A percentile compares a stretch with the other conserved stretches of the same genome.
Evolutionary conservation across 1,284 basidiomycete genomes (phyloP).

Genomic region (Tilletia indica): DNA sequence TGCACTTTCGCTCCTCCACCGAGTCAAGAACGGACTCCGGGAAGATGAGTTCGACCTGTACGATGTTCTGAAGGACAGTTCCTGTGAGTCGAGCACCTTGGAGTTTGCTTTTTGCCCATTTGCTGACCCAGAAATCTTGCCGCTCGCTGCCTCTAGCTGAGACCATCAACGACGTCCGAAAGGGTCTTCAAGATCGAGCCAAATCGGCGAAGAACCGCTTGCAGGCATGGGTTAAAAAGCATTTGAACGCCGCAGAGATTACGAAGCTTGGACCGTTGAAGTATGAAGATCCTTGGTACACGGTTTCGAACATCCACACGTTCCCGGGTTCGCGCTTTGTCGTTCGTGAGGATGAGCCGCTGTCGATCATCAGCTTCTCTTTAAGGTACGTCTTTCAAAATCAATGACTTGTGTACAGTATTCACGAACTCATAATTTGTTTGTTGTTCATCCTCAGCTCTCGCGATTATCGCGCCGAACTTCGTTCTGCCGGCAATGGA

Average conservation of each 20-base stretch:
- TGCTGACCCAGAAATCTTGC: no score
- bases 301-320: constrained; percentile 29
- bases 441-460: constrained; percentile 57
- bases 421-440: constrained; percentile 68
- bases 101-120: no score
- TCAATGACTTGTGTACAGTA: constrained; percentile 20
- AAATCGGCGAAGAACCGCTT: constrained; percentile 43
- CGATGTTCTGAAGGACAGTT: constrained; percentile 33
- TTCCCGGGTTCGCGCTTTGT: constrained; percentile 41
- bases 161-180: constrained; percentile 42
- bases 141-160: constrained; percentile 16
- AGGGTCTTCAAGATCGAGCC: constrained; percentile 39
- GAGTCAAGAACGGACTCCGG: constrained; percentile 31
- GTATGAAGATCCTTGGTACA: constrained; percentile 42
- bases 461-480: not conserved
- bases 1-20: constrained; percentile 33
- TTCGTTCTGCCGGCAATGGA: constrained; percentile 22
- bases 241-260: constrained; percentile 24
- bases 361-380: constrained; percentile 48
- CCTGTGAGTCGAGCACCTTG: constrained; percentile 8
- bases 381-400: constrained; percentile 29
- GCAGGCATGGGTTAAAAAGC: constrained; percentile 42
- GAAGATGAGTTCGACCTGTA: constrained; percentile 46
- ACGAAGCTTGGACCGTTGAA: constrained; percentile 26
- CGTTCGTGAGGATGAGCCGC: constrained; percentile 45